Base-by-base conservation (phyloP, 805 yeast species). In the Hagleromyces aurorensis region DNA sequence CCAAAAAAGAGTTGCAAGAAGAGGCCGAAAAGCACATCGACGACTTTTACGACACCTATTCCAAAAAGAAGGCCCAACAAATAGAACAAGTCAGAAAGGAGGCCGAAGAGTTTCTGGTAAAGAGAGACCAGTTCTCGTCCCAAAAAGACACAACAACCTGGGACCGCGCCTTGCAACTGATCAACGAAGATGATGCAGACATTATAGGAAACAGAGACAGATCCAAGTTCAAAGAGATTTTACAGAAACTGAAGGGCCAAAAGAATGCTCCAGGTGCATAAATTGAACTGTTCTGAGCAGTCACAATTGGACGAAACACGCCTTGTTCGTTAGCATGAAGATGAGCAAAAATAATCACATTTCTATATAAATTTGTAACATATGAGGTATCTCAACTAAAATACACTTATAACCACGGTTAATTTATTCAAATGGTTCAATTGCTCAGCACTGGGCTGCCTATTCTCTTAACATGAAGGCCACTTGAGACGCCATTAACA, bases 41-140 rank as follows among this genome's bases (percentile, higher is more conserved):
- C 55, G 94, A 82, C 41, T 89, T 89, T 57, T 89, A 89, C 58
- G 94, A 84, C 46, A 78, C 78, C 51, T 89, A 89, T 67, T 86
- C 84, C 62, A 65, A 69, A 51, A 87, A 87, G 64, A 80, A 76
- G 57, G 89, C 84, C 30, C 70, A 70, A 41, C 72, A 75, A 29
- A 62, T 77, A 33, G 76, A 72, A 37, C 68, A 70, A 35, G 78
- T 82, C 8, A 65, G 67, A 52, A 63, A 65, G 29, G 91, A 80
- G 44, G 83, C 84, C 44, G 75, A 72, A 42, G 73, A 71, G 37
- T 86, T 79, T 52, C 54, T 82, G 38, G 72, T 69, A 33, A 75
- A 79, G 48, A 77, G 91, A 53, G 95, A 86, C 53, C 69, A 70
- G 17, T 86, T 67, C 55, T 83, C 78, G 55, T 64, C 75, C 19